phyloP scores from a whole-genome alignment of 2,329 filamentous ascomycete genomes.

The Myriosclerotinia curreyana region DNA sequence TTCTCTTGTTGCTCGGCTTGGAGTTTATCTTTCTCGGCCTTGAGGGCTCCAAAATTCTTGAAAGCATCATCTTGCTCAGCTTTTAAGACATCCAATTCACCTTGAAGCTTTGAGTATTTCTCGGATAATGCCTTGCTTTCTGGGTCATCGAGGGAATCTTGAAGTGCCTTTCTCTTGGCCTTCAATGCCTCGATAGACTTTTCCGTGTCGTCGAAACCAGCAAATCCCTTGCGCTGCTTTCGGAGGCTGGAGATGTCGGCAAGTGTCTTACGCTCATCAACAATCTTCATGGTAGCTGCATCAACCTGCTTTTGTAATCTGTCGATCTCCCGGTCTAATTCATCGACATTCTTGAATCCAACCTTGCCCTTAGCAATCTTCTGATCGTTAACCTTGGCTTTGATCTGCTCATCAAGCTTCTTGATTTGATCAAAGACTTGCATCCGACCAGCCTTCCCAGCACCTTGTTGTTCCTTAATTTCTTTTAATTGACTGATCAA shows the following conservation, averaged over 20 bases:
- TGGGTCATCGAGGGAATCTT: constrained; percentile 86
- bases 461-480: constrained; percentile 83
- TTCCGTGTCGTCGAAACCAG: constrained; percentile 77
- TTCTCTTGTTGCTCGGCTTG: constrained; percentile 85
- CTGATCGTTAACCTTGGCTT: constrained; percentile 79
- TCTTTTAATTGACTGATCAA: constrained; percentile 77
- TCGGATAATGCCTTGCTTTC: constrained; percentile 86
- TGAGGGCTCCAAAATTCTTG: constrained; percentile 80
- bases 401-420: constrained; percentile 83
- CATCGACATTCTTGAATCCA: constrained; percentile 81
- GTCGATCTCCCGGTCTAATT: constrained; percentile 80
- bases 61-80: constrained; percentile 86
- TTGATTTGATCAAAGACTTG: constrained; percentile 87
- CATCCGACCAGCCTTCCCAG: constrained; percentile 77
- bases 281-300: constrained; percentile 86
- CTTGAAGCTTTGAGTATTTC: constrained; percentile 78
- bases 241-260: constrained; percentile 76
- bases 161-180: constrained; percentile 82
- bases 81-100: constrained; percentile 86
- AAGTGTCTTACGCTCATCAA: constrained; percentile 95
- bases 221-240: constrained; percentile 90
- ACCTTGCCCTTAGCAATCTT: constrained; percentile 80
- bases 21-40: constrained; percentile 81
- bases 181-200: constrained; percentile 87
- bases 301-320: constrained; percentile 82